A percentile compares a stretch with the other conserved stretches of the same genome.
phyloP scores from a whole-genome alignment of 805 yeast species.

The Metschnikowia chrysomelidarum region DNA sequence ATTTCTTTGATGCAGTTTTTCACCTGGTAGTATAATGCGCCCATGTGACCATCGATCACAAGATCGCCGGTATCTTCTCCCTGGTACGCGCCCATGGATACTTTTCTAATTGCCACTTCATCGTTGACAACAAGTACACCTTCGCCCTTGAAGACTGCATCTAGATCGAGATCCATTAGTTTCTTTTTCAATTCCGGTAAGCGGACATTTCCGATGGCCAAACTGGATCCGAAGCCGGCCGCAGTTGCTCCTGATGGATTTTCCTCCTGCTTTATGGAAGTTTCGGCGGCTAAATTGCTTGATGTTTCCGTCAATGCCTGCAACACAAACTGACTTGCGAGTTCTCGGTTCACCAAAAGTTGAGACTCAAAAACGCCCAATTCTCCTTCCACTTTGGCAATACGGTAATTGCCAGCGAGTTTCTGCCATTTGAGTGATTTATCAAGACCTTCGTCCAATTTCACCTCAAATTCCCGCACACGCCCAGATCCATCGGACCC shows the following conservation, averaged over 20 bases:
- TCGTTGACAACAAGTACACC: constrained; percentile 88
- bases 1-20: constrained; percentile 67
- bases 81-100: constrained; percentile 38
- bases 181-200: constrained; percentile 74
- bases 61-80: constrained; percentile 71
- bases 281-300: too few species aligned
- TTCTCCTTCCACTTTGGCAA: constrained; percentile 80
- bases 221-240: constrained; percentile 16
- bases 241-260: not conserved
- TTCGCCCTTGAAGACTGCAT: constrained; percentile 89
- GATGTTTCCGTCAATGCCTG: constrained; percentile 3
- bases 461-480: constrained; percentile 51
- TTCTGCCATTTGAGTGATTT: constrained; percentile 77
- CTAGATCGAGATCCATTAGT: constrained; percentile 55
- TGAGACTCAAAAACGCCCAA: constrained; percentile 29
- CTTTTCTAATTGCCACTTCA: constrained; percentile 68
- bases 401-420: constrained; percentile 73
- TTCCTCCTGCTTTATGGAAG: not conserved
- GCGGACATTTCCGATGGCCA: constrained; percentile 86
- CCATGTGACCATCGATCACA: constrained; percentile 78
- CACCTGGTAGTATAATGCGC: constrained; percentile 73
- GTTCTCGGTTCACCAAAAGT: constrained; percentile 5
- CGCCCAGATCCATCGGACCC: constrained; percentile 46
- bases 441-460: constrained; percentile 63
- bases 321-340: constrained; percentile 13